Evolutionary conservation across 2,329 filamentous ascomycete species (phyloP), one percentile per base, ranked within the genome.

Genomic region (Paraphaeosphaeria minitans): DNA sequence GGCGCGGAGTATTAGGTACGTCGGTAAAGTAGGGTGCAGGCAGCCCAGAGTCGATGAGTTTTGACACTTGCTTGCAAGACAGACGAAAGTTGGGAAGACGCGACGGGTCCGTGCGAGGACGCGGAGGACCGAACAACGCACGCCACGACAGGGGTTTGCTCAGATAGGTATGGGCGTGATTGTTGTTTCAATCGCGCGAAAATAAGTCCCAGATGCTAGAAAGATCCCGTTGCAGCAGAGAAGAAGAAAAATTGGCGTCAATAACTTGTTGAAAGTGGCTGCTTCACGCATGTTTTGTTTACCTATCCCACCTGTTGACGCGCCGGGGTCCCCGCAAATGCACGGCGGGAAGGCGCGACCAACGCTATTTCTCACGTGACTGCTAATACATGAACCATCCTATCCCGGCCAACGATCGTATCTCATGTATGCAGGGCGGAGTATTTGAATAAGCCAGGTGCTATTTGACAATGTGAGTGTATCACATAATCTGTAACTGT

Each of bases 31-130:
- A 58, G 52, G 57, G 56, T 57, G 51, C 24, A 47, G 60, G 55
- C 47, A 51, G 64, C 59, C 55, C 39, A 55, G 61, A 58, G 63
- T 62, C 66, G 67, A 62, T 70, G 57, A 53, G 21, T 24, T 52
- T 58, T 56, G 58, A 64, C 65, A 69, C 65, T 62, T 58, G 61
- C 56, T 59, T 61, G 61, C 55, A 56, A 58, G 31, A 58, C 54
- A 57, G 57, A 58, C 60, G 62, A 57, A 63, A 61, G 50, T 59
- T 58, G 53, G 61, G 57, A 61, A 60, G 61, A 68, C 67, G 66
- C 66, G 66, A 53, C 51, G 51, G 56, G 56, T 43, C 55, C 55
- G 55, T 52, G 55, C 55, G 55, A 21, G 29, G 9, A 21, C 41
- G 39, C 16, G 24, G 53, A 22, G n/a, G 54, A 43, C 24, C 48